A percentile compares a stretch with the other conserved stretches of the same genome.
Evolutionary conservation across 306 rosid genomes (phyloP).

Genomic region (Vicia sativa): DNA sequence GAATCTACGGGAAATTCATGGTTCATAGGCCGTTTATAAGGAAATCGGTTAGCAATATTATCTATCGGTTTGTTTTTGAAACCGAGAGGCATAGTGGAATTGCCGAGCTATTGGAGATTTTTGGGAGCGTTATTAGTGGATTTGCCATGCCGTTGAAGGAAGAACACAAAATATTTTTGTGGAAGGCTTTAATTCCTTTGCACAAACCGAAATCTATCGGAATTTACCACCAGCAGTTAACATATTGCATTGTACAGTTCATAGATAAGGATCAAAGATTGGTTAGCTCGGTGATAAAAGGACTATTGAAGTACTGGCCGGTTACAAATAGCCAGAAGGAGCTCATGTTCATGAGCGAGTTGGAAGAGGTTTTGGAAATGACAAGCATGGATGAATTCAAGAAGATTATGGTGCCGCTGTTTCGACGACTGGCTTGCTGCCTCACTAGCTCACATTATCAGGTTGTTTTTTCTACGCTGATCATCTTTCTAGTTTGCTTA

Average conservation of each 20-base stretch:
- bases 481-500: neutral
- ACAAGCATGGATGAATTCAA: constrained; percentile 85
- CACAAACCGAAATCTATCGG: constrained; percentile 97
- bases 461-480: constrained; percentile 48
- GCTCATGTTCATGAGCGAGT: constrained; percentile 94
- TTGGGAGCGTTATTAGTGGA: constrained; percentile 95
- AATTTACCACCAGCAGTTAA: constrained; percentile 84
- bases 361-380: constrained; percentile 95
- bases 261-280: constrained; percentile 92
- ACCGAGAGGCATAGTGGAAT: constrained; percentile 93
- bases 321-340: constrained; percentile 96
- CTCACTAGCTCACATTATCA: constrained; percentile 91
- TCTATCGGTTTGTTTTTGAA: constrained; percentile 85
- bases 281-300: constrained; percentile 78
- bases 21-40: constrained; percentile 88
- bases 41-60: constrained; percentile 84
- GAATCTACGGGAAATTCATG: constrained; percentile 96
- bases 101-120: constrained; percentile 94
- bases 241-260: constrained; percentile 90
- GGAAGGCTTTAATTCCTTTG: constrained; percentile 88
- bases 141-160: constrained; percentile 97
- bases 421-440: constrained; percentile 72
- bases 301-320: constrained; percentile 94
- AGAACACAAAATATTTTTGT: constrained; percentile 86
- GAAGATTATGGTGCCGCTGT: constrained; percentile 79